Conservation (phyloP, 495 filamentous ascomycete genomes). For the Neurospora sp. region DNA sequence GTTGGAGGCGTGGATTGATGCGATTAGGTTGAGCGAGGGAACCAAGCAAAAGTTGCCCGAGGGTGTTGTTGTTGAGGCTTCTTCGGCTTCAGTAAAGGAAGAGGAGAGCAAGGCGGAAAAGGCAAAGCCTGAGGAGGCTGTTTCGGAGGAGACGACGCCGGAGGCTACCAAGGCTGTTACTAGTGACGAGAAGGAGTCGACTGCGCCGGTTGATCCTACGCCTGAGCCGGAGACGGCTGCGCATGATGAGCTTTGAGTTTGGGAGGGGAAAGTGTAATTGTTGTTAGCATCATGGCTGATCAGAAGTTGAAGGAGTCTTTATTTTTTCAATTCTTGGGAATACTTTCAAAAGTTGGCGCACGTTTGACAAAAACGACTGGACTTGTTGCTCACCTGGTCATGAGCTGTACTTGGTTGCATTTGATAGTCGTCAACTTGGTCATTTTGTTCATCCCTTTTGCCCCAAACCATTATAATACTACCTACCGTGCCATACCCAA, state of each 20-base stretch:
- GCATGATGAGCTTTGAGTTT: constrained; percentile 36
- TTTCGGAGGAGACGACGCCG: constrained; percentile 18
- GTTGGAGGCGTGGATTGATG: constrained; percentile 81
- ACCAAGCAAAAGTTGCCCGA: constrained; percentile 73
- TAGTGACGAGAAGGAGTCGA: constrained; percentile 16
- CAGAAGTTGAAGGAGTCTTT: neutral
- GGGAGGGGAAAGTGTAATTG: neutral
- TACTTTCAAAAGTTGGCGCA: neutral
- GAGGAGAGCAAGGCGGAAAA: constrained; percentile 26
- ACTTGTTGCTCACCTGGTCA: neutral
- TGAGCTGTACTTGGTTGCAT: neutral
- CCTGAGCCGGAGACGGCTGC: constrained; percentile 21
- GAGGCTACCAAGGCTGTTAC: constrained; percentile 22
- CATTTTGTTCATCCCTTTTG: neutral
- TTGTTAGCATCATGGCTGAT: neutral
- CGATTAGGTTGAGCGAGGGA: constrained; percentile 75
- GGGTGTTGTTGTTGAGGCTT: constrained; percentile 45
- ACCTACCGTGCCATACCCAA: neutral
- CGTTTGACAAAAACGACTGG: neutral
- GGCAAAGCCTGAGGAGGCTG: constrained; percentile 26
- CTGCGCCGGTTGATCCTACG: constrained; percentile 19
- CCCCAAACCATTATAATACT: neutral
- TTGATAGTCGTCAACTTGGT: neutral
- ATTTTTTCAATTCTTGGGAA: neutral
- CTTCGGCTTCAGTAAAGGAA: constrained; percentile 36